Conservation (phyloP, 78 protist species). For the Dictyostelium intermedium region DNA sequence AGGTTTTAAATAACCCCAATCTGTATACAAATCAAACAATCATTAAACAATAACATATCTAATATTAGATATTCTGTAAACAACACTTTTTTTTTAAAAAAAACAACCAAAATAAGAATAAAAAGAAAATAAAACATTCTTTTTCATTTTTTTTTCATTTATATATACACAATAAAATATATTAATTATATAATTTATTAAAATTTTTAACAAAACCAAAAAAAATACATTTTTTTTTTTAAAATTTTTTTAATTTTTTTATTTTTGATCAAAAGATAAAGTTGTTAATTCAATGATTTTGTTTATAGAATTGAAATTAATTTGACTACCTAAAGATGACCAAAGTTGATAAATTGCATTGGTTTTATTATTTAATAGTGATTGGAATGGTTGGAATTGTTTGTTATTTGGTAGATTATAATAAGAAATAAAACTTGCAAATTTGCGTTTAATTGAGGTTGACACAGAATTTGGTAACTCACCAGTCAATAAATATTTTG, state of each 20-base stretch:
- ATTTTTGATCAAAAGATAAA: not conserved
- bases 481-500: conserved; percentile 5
- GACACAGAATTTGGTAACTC: not conserved
- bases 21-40: not conserved
- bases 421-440: not conserved
- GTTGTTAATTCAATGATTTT: not conserved
- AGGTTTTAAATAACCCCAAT: not conserved
- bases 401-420: not conserved
- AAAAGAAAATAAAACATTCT: not conserved
- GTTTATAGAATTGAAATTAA: not conserved
- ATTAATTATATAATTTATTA: not conserved
- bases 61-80: not conserved
- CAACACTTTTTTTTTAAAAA: not conserved
- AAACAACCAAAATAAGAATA: not conserved
- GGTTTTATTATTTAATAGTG: not conserved
- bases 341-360: not conserved
- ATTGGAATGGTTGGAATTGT: not conserved
- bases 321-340: not conserved
- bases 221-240: too few species aligned
- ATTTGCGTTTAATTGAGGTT: not conserved
- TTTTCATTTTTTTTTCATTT: not conserved
- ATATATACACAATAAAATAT: not conserved
- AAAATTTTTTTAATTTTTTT: too few species aligned
- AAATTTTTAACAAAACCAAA: not conserved
- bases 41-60: not conserved